phyloP scores from a whole-genome alignment of 2,329 filamentous ascomycete species.

The Calonectria pseudoturangicola region DNA sequence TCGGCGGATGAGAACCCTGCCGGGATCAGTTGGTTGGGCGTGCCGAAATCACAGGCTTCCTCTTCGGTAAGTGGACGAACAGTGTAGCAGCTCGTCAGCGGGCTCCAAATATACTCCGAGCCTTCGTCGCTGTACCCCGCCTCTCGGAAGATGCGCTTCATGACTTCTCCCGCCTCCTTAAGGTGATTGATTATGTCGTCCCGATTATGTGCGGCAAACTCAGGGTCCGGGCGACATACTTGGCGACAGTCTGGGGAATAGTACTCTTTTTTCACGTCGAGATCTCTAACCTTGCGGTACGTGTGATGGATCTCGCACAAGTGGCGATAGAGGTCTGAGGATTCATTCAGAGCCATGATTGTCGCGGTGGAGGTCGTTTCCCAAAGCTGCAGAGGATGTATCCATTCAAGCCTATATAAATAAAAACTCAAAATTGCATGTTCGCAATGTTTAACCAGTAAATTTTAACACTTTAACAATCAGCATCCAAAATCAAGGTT shows the following conservation, averaged over 20 bases:
- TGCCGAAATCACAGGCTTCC: conserved; percentile 36
- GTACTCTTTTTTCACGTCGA: conserved; percentile 12
- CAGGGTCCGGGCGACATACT: conserved; percentile 51
- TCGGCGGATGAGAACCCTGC: conserved; percentile 40
- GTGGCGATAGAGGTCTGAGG: not conserved
- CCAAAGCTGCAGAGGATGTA: no score
- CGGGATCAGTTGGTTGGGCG: conserved; percentile 36
- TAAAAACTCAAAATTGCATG: not conserved
- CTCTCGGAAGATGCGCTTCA: conserved; percentile 38
- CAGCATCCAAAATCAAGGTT: no score
- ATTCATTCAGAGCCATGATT: conserved; percentile 24
- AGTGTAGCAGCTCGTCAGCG: conserved; percentile 30
- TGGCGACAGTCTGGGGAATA: conserved; percentile 38
- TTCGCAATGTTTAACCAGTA: not conserved
- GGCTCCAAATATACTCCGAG: not conserved
- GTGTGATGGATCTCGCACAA: conserved; percentile 5
- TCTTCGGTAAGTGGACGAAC: conserved; percentile 13
- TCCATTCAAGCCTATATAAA: not conserved
- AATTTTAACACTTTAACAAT: not conserved
- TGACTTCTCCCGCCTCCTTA: conserved; percentile 33
- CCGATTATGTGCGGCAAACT: conserved; percentile 49
- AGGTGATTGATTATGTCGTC: conserved; percentile 52
- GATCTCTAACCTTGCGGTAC: conserved; percentile 25
- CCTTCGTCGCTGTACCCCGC: conserved; percentile 6
- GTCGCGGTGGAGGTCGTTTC: not conserved